Conservation (phyloP, 2,329 filamentous ascomycete genomes). For the Diaporthe sp. region DNA sequence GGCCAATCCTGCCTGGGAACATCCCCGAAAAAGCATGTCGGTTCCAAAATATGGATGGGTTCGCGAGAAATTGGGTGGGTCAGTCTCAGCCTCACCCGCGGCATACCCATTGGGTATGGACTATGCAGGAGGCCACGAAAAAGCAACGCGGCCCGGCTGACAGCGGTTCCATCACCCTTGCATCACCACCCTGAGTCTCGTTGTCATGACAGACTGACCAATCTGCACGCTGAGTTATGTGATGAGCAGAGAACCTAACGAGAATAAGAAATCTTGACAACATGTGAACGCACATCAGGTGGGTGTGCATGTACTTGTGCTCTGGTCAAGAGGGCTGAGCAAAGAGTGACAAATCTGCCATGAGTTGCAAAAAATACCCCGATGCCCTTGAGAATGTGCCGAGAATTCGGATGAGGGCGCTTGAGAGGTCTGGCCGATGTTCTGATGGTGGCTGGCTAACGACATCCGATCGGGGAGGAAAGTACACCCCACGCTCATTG, state of each 20-base stretch:
- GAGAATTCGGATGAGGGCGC: background rate
- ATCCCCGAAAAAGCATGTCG: background rate
- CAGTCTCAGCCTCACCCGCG: conserved; percentile 5
- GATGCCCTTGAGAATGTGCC: background rate
- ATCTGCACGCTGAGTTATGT: background rate
- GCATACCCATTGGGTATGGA: conserved; percentile 4
- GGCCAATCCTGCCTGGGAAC: background rate
- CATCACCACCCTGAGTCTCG: background rate
- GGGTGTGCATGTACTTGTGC: background rate
- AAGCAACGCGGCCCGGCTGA: conserved; percentile 6
- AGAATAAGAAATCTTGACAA: background rate
- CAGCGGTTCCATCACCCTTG: conserved; percentile 15
- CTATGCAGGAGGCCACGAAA: background rate
- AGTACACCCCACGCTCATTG: background rate
- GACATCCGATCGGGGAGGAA: background rate
- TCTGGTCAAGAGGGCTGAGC: background rate
- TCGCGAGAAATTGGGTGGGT: background rate
- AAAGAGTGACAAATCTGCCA: background rate
- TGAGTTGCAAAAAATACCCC: background rate
- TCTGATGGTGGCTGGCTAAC: background rate
- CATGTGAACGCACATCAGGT: background rate
- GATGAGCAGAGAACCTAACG: background rate
- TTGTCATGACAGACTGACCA: background rate
- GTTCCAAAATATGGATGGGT: background rate
- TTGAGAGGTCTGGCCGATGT: background rate